phyloP scores from a whole-genome alignment of 768 basidiomycete species.

The Sistotremastrum suecicum region DNA sequence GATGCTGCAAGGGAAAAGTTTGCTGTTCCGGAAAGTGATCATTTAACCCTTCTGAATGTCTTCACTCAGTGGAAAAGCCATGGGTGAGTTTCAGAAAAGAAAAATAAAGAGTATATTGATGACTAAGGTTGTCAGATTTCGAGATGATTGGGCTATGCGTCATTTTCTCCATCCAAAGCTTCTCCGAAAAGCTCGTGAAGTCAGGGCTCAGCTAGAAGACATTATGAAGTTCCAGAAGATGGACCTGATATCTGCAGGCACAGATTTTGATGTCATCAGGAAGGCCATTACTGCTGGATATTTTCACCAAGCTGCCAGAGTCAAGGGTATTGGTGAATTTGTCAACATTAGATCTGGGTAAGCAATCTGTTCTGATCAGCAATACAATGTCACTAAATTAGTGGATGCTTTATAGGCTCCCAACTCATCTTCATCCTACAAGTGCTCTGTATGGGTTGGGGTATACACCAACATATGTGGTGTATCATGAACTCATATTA shows the following conservation, averaged over 20 bases:
- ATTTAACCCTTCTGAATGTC: conserved; percentile 88
- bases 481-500: conserved; percentile 92
- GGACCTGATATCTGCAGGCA: conserved; percentile 81
- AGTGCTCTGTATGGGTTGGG: conserved; percentile 94
- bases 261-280: conserved; percentile 86
- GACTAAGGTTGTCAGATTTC: conserved; percentile 37
- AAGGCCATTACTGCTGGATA: conserved; percentile 97
- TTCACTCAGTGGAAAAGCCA: conserved; percentile 98
- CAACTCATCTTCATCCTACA: conserved; percentile 93
- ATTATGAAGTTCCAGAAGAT: conserved; percentile 99
- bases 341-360: conserved; percentile 85
- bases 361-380: conserved; percentile 4
- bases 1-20: conserved; percentile 98
- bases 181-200: conserved; percentile 88
- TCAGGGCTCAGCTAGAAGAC: conserved; percentile 89
- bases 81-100: conserved; percentile 38
- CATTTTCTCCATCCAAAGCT: conserved; percentile 97
- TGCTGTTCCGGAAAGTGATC: conserved; percentile 96
- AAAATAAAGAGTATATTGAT: conserved; percentile 2
- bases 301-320: conserved; percentile 96
- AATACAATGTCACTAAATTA: not conserved
- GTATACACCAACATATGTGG: conserved; percentile 91
- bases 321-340: conserved; percentile 98
- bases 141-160: conserved; percentile 88
- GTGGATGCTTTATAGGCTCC: conserved; percentile 31